Evolutionary conservation across 345 rosid genomes (phyloP), one percentile per base, ranked within the genome.

Genomic region (Cardamine occulta): DNA sequence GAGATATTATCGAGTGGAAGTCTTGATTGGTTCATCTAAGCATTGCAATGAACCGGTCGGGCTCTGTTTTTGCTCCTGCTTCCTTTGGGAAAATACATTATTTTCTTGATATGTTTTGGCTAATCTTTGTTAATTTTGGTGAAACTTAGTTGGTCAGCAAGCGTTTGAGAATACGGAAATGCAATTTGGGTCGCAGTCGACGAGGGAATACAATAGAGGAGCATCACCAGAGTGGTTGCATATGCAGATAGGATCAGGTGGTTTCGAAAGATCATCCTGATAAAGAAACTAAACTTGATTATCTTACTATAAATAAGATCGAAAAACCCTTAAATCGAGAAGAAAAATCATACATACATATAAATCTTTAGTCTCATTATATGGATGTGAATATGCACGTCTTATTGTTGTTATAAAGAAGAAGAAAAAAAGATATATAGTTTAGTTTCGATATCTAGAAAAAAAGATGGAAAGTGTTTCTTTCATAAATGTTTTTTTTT

Each of bases 211-310:
- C 76, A 74, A 79, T 45, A 86, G 82, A 2, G 86, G 86, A 63
- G 63, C 98, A 57, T 93, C 95, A 56, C 90, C 91, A 0, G 93
- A 93, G 65, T 93, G 95, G 98, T 80, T 93, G 87, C 98, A 89
- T 65, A 93, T 89, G 92, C 94, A 91, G 83, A 73, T 93, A 66
- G 90, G 91, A 44, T 61, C 68, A 37, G 75, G 93, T 52, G 83
- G 93, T 63, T 88, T 90, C 70, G 89, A 84, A 72, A 84, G 93
- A 85, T 74, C 87, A 65, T 68, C 74, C 4, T 75, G 77, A 56
- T 86, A 59, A 80, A 44, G 12, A 48, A 17, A 55, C 32, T 42
- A 54, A 2, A 42, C n/a, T 54, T 53, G n/a, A 28, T 71, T n/a
- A 70, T 68, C 39, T 51, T 53, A 53, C 45, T 45, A 65, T 37